A percentile compares a stretch with the other conserved stretches of the same genome.
These are phyloP conservation scores for Vanrija pseudolonga DNA, from an alignment of 1,284 basidiomycete species.

Conservation along the genomic window DNA sequence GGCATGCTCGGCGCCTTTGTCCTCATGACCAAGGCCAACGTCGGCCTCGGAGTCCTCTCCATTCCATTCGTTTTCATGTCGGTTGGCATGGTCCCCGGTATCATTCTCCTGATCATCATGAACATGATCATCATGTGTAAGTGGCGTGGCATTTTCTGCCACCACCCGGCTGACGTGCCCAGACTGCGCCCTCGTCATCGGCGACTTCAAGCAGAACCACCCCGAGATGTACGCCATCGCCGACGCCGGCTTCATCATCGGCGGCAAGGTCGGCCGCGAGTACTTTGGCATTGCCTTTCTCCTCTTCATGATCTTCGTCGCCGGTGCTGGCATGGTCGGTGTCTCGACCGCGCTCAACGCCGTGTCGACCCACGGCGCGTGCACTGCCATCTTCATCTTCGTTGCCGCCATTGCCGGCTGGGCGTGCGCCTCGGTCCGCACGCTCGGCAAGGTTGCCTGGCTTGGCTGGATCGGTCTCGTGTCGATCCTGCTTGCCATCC, in stretches of 20 bases:
- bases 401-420: constrained; percentile 32
- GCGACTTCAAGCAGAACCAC: constrained; percentile 39
- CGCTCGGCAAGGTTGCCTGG: constrained; percentile 43
- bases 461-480: constrained; percentile 42
- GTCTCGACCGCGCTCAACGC: constrained; percentile 49
- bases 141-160: not conserved
- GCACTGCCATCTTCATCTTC: constrained; percentile 43
- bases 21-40: constrained; percentile 26
- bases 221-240: constrained; percentile 36
- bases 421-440: constrained; percentile 38
- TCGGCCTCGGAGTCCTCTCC: constrained; percentile 35
- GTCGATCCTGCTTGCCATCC: constrained; percentile 37
- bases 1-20: constrained; percentile 19
- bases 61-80: constrained; percentile 26
- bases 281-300: constrained; percentile 11
- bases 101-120: constrained; percentile 37
- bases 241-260: constrained; percentile 24
- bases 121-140: constrained; percentile 37
- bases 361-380: constrained; percentile 36
- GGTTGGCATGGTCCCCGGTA: constrained; percentile 38
- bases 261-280: constrained; percentile 8
- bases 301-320: constrained; percentile 28
- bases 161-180: not conserved
- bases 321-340: constrained; percentile 29
- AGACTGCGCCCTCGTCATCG: constrained; percentile 36